Percentiles rank a stretch among this genome's conserved stretches.
Conservation (phyloP, 768 basidiomycete species). For the Lactarius sanguifluus region DNA sequence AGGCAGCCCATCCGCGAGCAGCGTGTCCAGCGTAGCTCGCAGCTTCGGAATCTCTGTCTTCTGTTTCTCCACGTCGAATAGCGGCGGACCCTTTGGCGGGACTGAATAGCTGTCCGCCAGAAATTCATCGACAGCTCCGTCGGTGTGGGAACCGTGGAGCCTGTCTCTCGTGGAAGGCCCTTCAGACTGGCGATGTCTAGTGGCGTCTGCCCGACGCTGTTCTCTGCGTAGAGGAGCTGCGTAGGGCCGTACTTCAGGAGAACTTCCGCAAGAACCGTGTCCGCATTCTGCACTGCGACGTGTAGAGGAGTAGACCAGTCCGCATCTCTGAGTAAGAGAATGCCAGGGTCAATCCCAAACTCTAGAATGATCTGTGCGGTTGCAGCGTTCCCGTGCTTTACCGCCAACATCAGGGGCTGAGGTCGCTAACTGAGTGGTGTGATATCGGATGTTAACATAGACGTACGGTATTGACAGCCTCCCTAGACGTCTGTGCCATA, state of each 20-base stretch:
- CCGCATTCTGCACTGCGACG: slow-evolving; percentile 41
- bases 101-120: too few relatives aligned
- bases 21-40: slow-evolving; percentile 17
- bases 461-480: slow-evolving; percentile 46
- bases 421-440: slow-evolving; percentile 7
- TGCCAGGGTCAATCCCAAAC: slow-evolving; percentile 38
- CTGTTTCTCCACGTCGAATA: slow-evolving; percentile 24
- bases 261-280: slow-evolving; percentile 39
- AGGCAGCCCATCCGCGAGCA: slow-evolving; percentile 22
- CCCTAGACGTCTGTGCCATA: slow-evolving; percentile 48
- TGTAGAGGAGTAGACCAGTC: slow-evolving; percentile 56
- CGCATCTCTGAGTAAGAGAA: slow-evolving; percentile 43
- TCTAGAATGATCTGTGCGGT: slow-evolving; percentile 41
- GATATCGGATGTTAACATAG: slow-evolving; percentile 14
- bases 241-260: slow-evolving; percentile 43
- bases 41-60: slow-evolving; percentile 22
- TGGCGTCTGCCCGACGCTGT: slow-evolving; percentile 40
- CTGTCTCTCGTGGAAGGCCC: slow-evolving; percentile 17
- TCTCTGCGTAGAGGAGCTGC: slow-evolving; percentile 47
- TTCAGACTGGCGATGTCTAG: slow-evolving; percentile 32
- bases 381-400: slow-evolving; percentile 37
- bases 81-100: background rate
- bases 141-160: background rate
- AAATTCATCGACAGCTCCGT: background rate
- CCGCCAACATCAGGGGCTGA: slow-evolving; percentile 56